Evolutionary conservation across 495 filamentous ascomycete genomes (phyloP), one percentile per base, ranked within the genome.

Genomic region (Penicillium nucicola): DNA sequence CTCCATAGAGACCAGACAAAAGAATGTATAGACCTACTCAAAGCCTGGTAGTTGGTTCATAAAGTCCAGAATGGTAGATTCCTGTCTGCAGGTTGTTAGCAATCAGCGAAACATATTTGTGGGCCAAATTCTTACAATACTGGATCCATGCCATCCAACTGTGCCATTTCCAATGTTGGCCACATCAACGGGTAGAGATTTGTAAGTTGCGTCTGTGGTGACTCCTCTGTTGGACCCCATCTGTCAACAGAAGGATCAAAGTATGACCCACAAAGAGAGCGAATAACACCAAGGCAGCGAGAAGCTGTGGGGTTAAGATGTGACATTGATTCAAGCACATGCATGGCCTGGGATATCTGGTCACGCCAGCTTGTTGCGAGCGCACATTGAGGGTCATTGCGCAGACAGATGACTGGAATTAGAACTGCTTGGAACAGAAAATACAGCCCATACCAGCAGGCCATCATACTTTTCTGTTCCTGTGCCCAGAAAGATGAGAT

Each of bases 371-470:
- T 32, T 1, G 14, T 28, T 5, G 51, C 56, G 1, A 43, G 48
- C 22, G 22, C 6, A 18, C 31, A 10, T 32, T 49, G 51, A 22
- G 47, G 57, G 36, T 57, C 45, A 35, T 61, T 57, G 6, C 58
- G 58, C 1, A 61, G 42, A 30, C 58, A 61, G 15, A 57, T 52
- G 10, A 61, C 55, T 13, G 58, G 54, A 17, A 55, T 61, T 1
- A 61, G 48, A 30, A 55, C 38, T 7, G 58, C 58, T 19, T 57
- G 53, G 18, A 57, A 61, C 12, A 61, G 23, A 15, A 61, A 57
- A 35, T 61, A 57, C 5, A 61, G 40, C 5, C 50, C 58, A 28
- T 61, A 57, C 58, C 58, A 61, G 42, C 54, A 57, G 30, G 54
- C 51, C 54, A 61, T 54, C 48, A 51, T 55, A 19, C 20, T 55